These are phyloP conservation scores for Rhododendron ferrugineum DNA, from an alignment of 148 eudicot species.

Conservation along the genomic window DNA sequence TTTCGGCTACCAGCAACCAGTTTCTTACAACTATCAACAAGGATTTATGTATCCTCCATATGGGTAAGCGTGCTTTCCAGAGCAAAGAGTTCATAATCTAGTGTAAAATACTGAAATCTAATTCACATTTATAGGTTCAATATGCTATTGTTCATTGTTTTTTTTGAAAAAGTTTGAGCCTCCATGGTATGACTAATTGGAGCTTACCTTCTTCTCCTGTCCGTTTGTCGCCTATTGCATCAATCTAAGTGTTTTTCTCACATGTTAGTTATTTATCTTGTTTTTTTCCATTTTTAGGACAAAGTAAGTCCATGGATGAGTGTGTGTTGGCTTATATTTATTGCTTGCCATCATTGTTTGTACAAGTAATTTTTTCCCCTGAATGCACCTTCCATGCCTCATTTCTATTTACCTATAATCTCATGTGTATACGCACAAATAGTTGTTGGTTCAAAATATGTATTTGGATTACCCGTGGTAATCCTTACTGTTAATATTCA, in stretches of 20 bases:
- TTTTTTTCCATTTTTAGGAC: not conserved
- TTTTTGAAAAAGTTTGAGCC: not conserved
- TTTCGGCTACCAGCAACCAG: conserved; percentile 80
- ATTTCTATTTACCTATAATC: not conserved
- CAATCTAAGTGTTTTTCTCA: not conserved
- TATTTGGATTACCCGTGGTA: not conserved
- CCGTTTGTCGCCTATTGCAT: not conserved
- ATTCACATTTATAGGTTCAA: too few relatives aligned
- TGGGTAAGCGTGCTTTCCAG: conserved; percentile 39
- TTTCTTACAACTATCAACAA: conserved; percentile 71
- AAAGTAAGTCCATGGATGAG: not conserved
- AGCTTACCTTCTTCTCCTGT: not conserved
- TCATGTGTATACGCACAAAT: not conserved
- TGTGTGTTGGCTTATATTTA: not conserved
- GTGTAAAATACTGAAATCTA: not conserved
- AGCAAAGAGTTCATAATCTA: not conserved
- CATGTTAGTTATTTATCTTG: not conserved
- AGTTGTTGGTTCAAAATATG: not conserved
- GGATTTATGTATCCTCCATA: conserved; percentile 70
- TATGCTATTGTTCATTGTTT: not conserved
- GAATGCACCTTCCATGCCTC: not conserved
- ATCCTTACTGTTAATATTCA: not conserved
- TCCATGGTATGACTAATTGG: not conserved
- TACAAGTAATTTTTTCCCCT: not conserved
- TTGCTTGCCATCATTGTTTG: not conserved